Base-by-base conservation (phyloP, 2,329 filamentous ascomycete genomes). In the Fusarium torreyae region DNA sequence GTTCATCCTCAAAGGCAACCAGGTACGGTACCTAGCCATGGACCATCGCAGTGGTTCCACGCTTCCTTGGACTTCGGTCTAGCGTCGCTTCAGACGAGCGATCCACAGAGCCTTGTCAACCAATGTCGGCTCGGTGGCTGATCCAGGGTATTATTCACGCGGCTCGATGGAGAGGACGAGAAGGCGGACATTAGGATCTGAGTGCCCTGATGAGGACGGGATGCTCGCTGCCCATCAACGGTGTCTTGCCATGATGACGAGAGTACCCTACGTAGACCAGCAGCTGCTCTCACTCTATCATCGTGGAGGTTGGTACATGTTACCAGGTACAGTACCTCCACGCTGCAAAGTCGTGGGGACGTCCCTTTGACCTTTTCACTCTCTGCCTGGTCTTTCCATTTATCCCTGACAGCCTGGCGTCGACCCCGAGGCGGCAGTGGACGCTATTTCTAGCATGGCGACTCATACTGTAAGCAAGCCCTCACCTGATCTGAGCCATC, bases 371-470 rank as follows among this genome's bases (percentile, higher is more conserved):
- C 14, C 13, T 17, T 17, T 44, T 44, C 42, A 40, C 24, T 9
- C 64, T 67, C 50, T 52, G 39, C 66, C 60, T 57, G 62, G 52
- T 49, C 50, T 48, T 49, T 38, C 59, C 34, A 10, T 39, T 24
- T 10, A 38, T 46, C 63, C 61, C 46, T 66, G 42, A 7, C 28
- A 20, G 43, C 57, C 59, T 73, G 57, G 72, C 61, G 55, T 69
- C 46, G 52, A 65, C 59, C 59, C 62, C 66, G 60, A 68, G 67
- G 57, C 65, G 71, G 67, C 70, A 74, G 70, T 76, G 68, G 68
- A 63, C 66, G 58, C 72, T 73, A 74, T 74, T 74, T 75, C 71
- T 68, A 67, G 67, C 58, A 55, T 56, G 61, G 66, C 54, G 61
- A 55, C 49, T 72, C 72, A 66, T 57, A 46, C 43, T 31, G 52